These are phyloP conservation scores for Heteromeles arbutifolia DNA, from an alignment of 306 rosid genomes.

Conservation along the genomic window DNA sequence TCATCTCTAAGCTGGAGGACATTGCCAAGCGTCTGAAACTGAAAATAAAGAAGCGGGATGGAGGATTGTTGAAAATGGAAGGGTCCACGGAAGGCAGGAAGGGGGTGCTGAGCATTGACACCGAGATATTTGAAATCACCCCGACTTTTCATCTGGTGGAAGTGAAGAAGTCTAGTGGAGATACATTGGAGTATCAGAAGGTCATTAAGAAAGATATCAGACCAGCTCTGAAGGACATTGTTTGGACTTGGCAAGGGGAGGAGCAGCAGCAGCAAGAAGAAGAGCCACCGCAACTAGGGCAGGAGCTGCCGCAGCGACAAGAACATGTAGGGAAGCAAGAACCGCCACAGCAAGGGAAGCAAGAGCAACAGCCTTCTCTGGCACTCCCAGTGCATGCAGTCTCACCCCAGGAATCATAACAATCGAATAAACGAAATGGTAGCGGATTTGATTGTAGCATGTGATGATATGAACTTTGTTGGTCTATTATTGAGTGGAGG, in stretches of 20 bases:
- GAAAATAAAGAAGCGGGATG: slow-evolving; percentile 66
- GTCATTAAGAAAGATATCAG: slow-evolving; percentile 61
- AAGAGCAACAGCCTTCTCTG: slow-evolving; percentile 29
- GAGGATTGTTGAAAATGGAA: slow-evolving; percentile 72
- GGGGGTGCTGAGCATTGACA: slow-evolving; percentile 62
- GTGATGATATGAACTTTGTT: not conserved
- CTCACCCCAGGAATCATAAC: slow-evolving; percentile 11
- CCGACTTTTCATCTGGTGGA: slow-evolving; percentile 72
- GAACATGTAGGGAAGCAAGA: not conserved
- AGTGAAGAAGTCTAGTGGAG: slow-evolving; percentile 65
- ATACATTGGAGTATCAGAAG: slow-evolving; percentile 70
- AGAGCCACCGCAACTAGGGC: slow-evolving; percentile 21
- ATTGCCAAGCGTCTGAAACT: slow-evolving; percentile 46
- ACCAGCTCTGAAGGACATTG: slow-evolving; percentile 80
- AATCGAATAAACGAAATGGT: not conserved
- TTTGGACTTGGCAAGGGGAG: slow-evolving; percentile 94
- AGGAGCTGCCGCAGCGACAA: slow-evolving; percentile 24
- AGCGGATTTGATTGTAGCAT: not conserved
- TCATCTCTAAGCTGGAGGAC: slow-evolving; percentile 77
- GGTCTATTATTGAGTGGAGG: not conserved
- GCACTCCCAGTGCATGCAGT: slow-evolving; percentile 14
- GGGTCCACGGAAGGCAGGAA: slow-evolving; percentile 71
- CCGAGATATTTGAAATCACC: slow-evolving; percentile 78
- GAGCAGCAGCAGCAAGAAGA: slow-evolving; percentile 34
- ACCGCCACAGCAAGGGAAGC: slow-evolving; percentile 16